Conservation (phyloP, 345 rosid species). For the Bruguiera parviflora region DNA sequence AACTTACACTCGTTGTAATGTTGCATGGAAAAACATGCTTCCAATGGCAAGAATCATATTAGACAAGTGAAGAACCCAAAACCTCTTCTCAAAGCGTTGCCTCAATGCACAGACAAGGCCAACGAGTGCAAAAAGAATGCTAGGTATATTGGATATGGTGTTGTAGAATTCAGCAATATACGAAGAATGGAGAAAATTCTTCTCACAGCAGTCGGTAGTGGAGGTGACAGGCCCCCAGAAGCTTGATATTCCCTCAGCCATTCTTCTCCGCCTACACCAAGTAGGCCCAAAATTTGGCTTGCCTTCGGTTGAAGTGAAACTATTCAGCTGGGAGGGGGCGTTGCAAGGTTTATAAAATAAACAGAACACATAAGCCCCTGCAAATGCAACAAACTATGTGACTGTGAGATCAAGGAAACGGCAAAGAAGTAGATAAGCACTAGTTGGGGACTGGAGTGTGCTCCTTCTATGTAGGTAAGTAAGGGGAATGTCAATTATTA, state of each 20-base stretch:
- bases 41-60: slow-evolving; percentile 84
- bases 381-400: too few relatives aligned
- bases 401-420: too few relatives aligned
- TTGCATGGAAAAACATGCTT: slow-evolving; percentile 85
- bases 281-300: too few relatives aligned
- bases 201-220: slow-evolving; percentile 69
- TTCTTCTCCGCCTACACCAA: slow-evolving; percentile 18
- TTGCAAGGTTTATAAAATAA: too few relatives aligned
- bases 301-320: too few relatives aligned
- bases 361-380: too few relatives aligned
- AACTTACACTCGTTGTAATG: slow-evolving; percentile 71
- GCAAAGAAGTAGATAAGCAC: too few relatives aligned
- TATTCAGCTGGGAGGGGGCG: too few relatives aligned
- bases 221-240: slow-evolving; percentile 94
- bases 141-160: slow-evolving; percentile 67
- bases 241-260: slow-evolving; percentile 69
- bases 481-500: too few relatives aligned
- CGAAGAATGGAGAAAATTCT: slow-evolving; percentile 58
- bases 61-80: slow-evolving; percentile 77
- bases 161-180: slow-evolving; percentile 83
- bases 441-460: too few relatives aligned
- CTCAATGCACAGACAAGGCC: slow-evolving; percentile 76
- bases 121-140: slow-evolving; percentile 67
- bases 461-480: too few relatives aligned
- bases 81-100: slow-evolving; percentile 88